Evolutionary conservation across 2,329 filamentous ascomycete genomes (phyloP), one percentile per base, ranked within the genome.

Genomic region (Colletotrichum higginsianum): DNA sequence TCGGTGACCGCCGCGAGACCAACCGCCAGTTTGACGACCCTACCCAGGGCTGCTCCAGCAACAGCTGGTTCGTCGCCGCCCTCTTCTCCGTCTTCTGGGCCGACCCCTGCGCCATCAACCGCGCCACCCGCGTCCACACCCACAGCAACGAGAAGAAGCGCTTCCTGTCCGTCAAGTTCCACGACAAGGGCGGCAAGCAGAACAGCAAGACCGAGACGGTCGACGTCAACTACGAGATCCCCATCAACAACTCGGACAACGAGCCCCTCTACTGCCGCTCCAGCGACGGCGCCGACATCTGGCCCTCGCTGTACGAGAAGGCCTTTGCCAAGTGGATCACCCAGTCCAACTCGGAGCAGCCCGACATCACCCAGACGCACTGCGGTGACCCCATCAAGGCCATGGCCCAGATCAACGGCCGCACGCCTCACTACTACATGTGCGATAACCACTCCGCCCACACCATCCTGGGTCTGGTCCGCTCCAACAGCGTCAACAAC

Each of bases 251-350:
- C 78, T 82, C 81, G 13, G 81, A 79, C 78, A 81, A 82, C 74
- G 77, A 80, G 76, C 82, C 82, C 30, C 73, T 85, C 30, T 85
- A 84, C 78, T 83, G 81, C 75, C 82, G 80, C 72, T 80, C 84
- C 16, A 81, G 78, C 71, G 81, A 83, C 74, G 80, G 79, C 16
- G 78, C 79, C 69, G 82, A 84, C 74, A 79, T 84, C 71, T 85
- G 84, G 84, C 84, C 84, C 2, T 77, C 81, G 35, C 78, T 85
- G 55, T 85, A 85, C 77, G 84, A 86, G 79, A 86, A 86, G 80
- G 84, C 84, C 16, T 86, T 85, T 67, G 78, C 84, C 75, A 84
- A 84, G 77, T 86, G 84, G 84, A 78, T 84, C 73, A 80, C 77
- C 13, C 73, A 74, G 23, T 71, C 71, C 74, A 74, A 75, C 56